Percentiles rank a stretch among this genome's conserved stretches.
Conservation (phyloP, 2,329 filamentous ascomycete species). For the Exophiala spinifera region DNA sequence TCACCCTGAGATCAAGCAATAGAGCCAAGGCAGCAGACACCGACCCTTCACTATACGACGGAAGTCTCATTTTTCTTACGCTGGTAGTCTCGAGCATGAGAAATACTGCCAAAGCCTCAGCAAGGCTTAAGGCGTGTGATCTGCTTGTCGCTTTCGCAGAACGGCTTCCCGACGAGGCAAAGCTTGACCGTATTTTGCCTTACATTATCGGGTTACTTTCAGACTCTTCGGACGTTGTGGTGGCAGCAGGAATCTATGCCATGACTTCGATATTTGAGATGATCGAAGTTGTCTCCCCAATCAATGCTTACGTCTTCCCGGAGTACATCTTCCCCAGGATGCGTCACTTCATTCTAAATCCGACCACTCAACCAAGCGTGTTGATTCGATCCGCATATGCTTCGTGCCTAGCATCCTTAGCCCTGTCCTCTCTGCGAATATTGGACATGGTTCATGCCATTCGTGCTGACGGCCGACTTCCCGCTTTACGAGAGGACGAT, state of each 20-base stretch:
- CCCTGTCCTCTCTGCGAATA: constrained; percentile 78
- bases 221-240: constrained; percentile 79
- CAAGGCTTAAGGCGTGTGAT: constrained; percentile 84
- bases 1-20: constrained; percentile 59
- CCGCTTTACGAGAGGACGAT: constrained; percentile 72
- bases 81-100: constrained; percentile 84
- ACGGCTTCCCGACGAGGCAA: constrained; percentile 88
- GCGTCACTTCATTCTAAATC: constrained; percentile 54
- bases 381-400: constrained; percentile 88
- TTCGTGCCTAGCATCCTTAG: constrained; percentile 83
- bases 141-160: constrained; percentile 89
- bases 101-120: constrained; percentile 84
- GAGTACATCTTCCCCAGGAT: constrained; percentile 63
- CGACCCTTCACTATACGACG: constrained; percentile 72
- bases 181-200: constrained; percentile 86
- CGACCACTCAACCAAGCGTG: constrained; percentile 57
- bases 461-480: constrained; percentile 75
- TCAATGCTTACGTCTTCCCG: constrained; percentile 65
- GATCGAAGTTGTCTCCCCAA: constrained; percentile 78
- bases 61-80: constrained; percentile 86
- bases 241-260: constrained; percentile 78
- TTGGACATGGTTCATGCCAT: constrained; percentile 88
- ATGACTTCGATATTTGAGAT: constrained; percentile 85
- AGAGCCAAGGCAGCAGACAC: constrained; percentile 50
- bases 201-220: constrained; percentile 80